Base-by-base conservation (phyloP, 2,329 filamentous ascomycete genomes). In the Penicillium sclerotigenum region DNA sequence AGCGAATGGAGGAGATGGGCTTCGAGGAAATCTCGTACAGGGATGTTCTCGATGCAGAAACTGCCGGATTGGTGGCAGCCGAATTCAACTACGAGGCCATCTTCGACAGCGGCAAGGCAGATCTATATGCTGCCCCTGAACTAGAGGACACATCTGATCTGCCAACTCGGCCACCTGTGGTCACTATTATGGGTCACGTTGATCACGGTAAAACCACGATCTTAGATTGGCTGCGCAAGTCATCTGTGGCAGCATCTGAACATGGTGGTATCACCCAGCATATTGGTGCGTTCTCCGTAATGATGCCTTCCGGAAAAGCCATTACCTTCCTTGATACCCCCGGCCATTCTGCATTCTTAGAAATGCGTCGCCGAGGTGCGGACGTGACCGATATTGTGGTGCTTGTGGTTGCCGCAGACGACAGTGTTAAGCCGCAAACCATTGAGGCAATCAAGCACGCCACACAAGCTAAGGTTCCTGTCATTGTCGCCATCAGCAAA, bases 161-260 rank as follows among this genome's bases (percentile, higher is more conserved):
- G 8, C 91, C 91, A 2, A 74, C 79, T 33, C 85, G 95, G 16
- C 93, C 94, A 8, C 95, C 94, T 0, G 91, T 99, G 34, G 92
- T 99, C 37, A 97, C 95, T 0, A 99, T 99, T 68, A 99, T 99
- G 95, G 94, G 94, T 2, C 94, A 99, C 63, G 94, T 99, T 65
- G 95, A 99, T 71, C 94, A 99, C 72, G 94, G 94, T 52, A 99
- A 99, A 78, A 99, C 94, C 0, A 99, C 95, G 0, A 86, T 99
- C 40, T 80, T 99, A 10, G 94, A 99, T 71, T 97, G 87, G 76
- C 80, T 99, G 42, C 89, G 94, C 36, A 95, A 96, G 66, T 94
- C 92, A 1, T 97, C 91, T 7, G 86, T 99, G 41, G 95, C 88
- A 40, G 91, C 91, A 6, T 86, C 88, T 52, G 94, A 99, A 72